Conservation (phyloP, 306 rosid species). For the Trifolium pratense region DNA sequence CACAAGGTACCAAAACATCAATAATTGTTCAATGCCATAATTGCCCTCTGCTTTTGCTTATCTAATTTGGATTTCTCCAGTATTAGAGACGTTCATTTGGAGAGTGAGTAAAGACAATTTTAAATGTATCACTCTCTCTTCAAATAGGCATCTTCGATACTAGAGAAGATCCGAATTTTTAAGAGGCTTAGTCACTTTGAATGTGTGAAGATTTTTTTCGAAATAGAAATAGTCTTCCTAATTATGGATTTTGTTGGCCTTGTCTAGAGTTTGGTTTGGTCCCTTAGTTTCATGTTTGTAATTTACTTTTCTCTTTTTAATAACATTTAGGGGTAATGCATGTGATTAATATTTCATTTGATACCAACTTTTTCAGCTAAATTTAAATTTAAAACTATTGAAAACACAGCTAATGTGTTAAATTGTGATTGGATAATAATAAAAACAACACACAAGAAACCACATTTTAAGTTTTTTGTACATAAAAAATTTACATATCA, state of each 20-base stretch:
- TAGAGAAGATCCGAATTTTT: not conserved
- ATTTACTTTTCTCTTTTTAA: no score
- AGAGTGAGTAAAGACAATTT: not conserved
- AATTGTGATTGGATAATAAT: not conserved
- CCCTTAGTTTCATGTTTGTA: no score
- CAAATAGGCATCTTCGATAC: not conserved
- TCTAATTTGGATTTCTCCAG: not conserved
- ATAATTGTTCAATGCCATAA: conserved; percentile 51
- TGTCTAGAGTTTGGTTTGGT: no score
- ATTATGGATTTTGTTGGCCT: not conserved
- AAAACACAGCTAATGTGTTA: not conserved
- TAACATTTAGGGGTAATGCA: not conserved
- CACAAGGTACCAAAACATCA: conserved; percentile 49
- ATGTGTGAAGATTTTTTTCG: not conserved
- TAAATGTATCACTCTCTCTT: not conserved
- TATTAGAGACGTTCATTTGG: not conserved
- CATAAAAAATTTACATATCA: not conserved
- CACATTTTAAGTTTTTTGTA: not conserved
- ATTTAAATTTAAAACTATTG: not conserved
- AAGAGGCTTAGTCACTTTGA: not conserved
- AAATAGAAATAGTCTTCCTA: no score
- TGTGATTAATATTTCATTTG: not conserved
- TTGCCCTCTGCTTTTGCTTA: conserved; percentile 1
- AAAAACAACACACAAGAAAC: not conserved
- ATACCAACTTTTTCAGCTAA: not conserved